phyloP scores from a whole-genome alignment of 192 early-diverging fungal genomes.

The Backusella parvicylindrica region DNA sequence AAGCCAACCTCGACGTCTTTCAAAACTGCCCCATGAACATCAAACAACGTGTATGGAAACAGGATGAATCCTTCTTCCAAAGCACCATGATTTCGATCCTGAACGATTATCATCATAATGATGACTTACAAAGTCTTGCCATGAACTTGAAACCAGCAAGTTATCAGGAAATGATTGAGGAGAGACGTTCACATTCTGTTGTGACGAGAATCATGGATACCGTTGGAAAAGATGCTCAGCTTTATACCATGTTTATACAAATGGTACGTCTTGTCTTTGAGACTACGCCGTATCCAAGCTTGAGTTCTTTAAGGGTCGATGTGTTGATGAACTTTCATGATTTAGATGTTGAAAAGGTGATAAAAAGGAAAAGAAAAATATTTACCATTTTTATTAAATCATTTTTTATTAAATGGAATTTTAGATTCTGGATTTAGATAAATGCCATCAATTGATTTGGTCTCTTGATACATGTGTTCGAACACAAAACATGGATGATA shows the following conservation, averaged over 20 bases:
- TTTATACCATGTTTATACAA: conserved; percentile 40
- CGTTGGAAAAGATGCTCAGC: conserved; percentile 36
- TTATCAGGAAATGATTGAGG: conserved; percentile 21
- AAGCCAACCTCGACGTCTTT: conserved; percentile 26
- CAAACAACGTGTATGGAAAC: conserved; percentile 41
- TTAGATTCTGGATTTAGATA: conserved; percentile 49
- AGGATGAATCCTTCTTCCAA: conserved; percentile 38
- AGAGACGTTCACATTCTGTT: conserved; percentile 33
- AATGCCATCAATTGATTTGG: conserved; percentile 54
- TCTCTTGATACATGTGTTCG: conserved; percentile 53
- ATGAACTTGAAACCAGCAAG: conserved; percentile 27
- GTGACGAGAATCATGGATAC: conserved; percentile 38
- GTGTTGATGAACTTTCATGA: conserved; percentile 56
- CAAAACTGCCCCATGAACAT: conserved; percentile 39
- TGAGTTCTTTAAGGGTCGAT: conserved; percentile 53
- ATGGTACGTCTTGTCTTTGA: conserved; percentile 36
- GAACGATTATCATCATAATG: conserved; percentile 38
- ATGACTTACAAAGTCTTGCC: conserved; percentile 7
- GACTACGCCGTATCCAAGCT: conserved; percentile 31
- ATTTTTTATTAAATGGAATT: not conserved
- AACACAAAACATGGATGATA: conserved; percentile 51
- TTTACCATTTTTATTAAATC: not conserved
- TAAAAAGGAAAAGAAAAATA: not conserved
- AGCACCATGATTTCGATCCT: conserved; percentile 25
- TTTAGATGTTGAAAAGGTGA: conserved; percentile 42